Evolutionary conservation across 352 stramenopile species (phyloP).

Genomic region (Globisporangium okanoganense): DNA sequence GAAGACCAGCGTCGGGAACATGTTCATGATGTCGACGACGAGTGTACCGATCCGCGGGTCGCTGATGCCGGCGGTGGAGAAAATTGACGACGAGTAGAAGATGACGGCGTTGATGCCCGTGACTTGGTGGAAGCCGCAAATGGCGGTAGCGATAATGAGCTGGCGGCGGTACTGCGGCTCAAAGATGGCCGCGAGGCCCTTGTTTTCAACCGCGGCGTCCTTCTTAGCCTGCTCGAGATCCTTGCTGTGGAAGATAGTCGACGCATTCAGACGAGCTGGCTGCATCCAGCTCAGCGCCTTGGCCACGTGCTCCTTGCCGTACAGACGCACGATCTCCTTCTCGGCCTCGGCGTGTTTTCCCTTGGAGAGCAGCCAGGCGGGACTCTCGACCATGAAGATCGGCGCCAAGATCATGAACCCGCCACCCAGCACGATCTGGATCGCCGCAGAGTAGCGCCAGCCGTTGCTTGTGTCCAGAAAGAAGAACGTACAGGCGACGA

Average conservation of each 20-base stretch:
- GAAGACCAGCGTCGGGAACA: constrained; percentile 25
- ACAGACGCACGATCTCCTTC: constrained; percentile 27
- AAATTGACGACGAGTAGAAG: constrained; percentile 44
- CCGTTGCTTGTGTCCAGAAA: constrained; percentile 44
- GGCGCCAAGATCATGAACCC: constrained; percentile 38
- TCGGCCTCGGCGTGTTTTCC: constrained; percentile 28
- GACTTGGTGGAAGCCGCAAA: constrained; percentile 40
- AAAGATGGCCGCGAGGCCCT: constrained; percentile 16
- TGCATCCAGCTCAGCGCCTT: constrained; percentile 31
- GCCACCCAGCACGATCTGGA: constrained; percentile 42
- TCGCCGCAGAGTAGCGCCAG: constrained; percentile 58
- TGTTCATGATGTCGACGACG: constrained; percentile 38
- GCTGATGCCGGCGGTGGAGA: constrained; percentile 38
- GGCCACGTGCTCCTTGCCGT: constrained; percentile 31
- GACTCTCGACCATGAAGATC: constrained; percentile 50
- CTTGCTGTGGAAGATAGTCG: constrained; percentile 4
- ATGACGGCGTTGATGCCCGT: constrained; percentile 53
- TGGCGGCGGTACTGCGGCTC: constrained; percentile 23
- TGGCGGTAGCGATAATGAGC: constrained; percentile 31
- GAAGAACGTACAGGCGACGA: constrained; percentile 49
- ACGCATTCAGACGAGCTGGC: background rate
- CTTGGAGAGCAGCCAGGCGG: constrained; percentile 44
- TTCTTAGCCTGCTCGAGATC: constrained; percentile 3
- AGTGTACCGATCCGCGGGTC: constrained; percentile 35
- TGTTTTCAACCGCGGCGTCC: background rate